Evolutionary conservation across 2,329 filamentous ascomycete species (phyloP), one percentile per base, ranked within the genome.

Genomic region (Nakataea oryzae): DNA sequence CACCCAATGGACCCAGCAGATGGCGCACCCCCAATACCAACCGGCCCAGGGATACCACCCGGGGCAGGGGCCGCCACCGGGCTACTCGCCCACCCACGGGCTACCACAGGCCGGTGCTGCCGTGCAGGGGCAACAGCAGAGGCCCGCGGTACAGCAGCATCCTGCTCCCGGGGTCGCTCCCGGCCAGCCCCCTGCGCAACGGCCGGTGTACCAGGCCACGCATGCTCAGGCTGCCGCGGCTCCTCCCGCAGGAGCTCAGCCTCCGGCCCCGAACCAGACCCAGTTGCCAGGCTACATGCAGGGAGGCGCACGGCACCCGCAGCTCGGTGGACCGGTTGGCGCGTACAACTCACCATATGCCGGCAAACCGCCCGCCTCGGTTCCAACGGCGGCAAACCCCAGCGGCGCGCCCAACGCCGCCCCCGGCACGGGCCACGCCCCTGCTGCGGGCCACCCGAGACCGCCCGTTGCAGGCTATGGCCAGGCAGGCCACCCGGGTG

Each of bases 321-420:
- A 67, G 56, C 62, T 65, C 28, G 67, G 65, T 54, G 50, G 65
- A 8, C 69, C 70, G 61, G 60, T 66, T 26, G 66, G 69, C 1
- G 59, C 70, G 8, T 74, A 74, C 63, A 69, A 67, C 50, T 70
- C 73, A 4, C 69, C 73, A 9, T 73, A 73, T 61, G 64, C 66
- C 26, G 66, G 68, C 54, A 69, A 67, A 47, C 69, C 70, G 57
- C 63, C 69, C 13, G 64, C 68, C 24, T 57, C 67, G 21, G 60
- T 29, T 24, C 41, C 61, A 55, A 27, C 55, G 57, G 28, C 57
- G 21, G 21, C 34, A 14, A 17, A 54, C 30, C 32, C 34, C 9
- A 24, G 24, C 54, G n/a, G 13, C 47, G 21, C 2, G 14, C 56
- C 24, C 50, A 5, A 55, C 21, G n/a, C 24, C n/a, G 24, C 59